phyloP scores from a whole-genome alignment of 805 yeast genomes.

The Zygotorulaspora danielsina region DNA sequence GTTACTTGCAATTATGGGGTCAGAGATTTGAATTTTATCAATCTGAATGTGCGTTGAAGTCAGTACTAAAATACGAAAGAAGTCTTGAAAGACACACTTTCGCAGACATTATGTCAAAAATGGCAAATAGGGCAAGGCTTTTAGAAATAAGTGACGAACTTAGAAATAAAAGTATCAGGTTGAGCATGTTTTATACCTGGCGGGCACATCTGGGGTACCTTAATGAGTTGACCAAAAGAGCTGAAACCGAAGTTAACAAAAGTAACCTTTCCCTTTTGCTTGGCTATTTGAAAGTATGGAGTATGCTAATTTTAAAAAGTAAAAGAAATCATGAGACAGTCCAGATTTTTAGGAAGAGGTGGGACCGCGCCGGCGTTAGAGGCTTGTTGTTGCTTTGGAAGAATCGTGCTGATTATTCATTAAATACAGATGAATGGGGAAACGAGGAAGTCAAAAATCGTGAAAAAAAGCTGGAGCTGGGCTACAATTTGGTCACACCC shows the following conservation, averaged over 20 bases:
- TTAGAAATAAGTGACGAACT: conserved; percentile 19
- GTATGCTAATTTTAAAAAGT: conserved; percentile 32
- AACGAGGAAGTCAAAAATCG: not conserved
- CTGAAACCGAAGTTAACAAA: conserved; percentile 26
- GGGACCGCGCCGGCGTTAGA: conserved; percentile 40
- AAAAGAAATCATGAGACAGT: conserved; percentile 36
- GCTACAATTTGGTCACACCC: conserved; percentile 20
- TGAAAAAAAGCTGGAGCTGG: not conserved
- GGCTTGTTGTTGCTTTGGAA: conserved; percentile 39
- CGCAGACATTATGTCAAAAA: not conserved
- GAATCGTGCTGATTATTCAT: conserved; percentile 16
- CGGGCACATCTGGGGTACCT: conserved; percentile 15
- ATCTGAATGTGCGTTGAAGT: conserved; percentile 10
- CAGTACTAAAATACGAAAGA: conserved; percentile 10
- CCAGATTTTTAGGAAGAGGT: conserved; percentile 34
- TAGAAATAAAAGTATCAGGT: conserved; percentile 22
- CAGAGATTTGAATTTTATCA: conserved; percentile 8
- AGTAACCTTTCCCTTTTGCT: conserved; percentile 21
- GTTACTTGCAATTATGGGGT: conserved; percentile 13
- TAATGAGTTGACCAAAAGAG: conserved; percentile 15
- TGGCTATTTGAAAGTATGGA: conserved; percentile 35
- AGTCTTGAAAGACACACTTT: conserved; percentile 1
- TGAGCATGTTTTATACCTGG: conserved; percentile 27
- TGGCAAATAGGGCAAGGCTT: not conserved
- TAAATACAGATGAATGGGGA: conserved; percentile 8